Base-by-base conservation (phyloP, 176 grass and related monocot genomes). In the Aegilops tauschii region DNA sequence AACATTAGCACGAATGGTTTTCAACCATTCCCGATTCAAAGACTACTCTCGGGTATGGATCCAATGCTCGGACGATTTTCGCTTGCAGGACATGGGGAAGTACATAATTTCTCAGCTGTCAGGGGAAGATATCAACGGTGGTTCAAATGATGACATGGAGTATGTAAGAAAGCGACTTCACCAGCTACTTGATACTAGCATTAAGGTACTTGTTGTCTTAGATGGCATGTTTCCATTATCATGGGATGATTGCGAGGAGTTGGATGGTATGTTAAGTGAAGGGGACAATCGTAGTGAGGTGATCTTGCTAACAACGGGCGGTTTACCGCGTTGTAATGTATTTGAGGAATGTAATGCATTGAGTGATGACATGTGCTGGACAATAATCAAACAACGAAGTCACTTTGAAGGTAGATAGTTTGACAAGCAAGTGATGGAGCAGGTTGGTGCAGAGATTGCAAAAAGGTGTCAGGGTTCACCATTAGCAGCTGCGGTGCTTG, bases 191-290 rank as follows among this genome's bases (percentile, higher is more conserved):
- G 9, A 62, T 25, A 12, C 12, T 17, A 12, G 12, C 3, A 58
- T 30, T 13, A 50, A 31, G 40, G 30, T 23, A 10, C 23, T 83
- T 12, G 12, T 83, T 86, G 73, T 83, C 14, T 56, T 86, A 35
- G 84, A 86, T 69, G 37, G 28, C 23, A 13, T 70, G 16, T 70
- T 9, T 40, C 7, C 30, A 31, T 31, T 62, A 62, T 56, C 52
- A 58, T 0, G 73, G n/a, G 0, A 69, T 29, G 28, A 32, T 31
- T 0, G 0, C 31, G 0, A 1, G 4, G 3, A 36, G 16, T 69
- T 10, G 31, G 0, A 21, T 0, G 0, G 3, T 20, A 20, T 69
- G 66, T 4, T 69, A 20, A 36, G 3, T 3, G 16, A 8, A 18
- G 8, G 66, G 14, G 16, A 4, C 10, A 36, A 69, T 5, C 6